These are phyloP conservation scores for maize (Zea mays) DNA, from an alignment of 176 grass and related monocot genomes.

Conservation along the genomic window Zm-B73-REFERENCE-NAM-5.0 NC_050098.1:216029001-216029500, in stretches of 20 bases:
- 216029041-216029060: constrained; percentile 30
- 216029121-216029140: constrained; percentile 54
- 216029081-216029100: constrained; percentile 53
- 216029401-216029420: constrained; percentile 79
- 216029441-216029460: constrained; percentile 48
- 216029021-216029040: not conserved
- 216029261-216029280: constrained; percentile 65
- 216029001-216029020: not conserved
- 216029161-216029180: constrained; percentile 21
- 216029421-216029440: constrained; percentile 78
- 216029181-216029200: constrained; percentile 28
- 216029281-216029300: constrained; percentile 74
- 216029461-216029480: constrained; percentile 52
- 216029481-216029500: constrained; percentile 21
- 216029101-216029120: constrained; percentile 69
- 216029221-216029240: constrained; percentile 33
- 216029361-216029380: constrained; percentile 23
- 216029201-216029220: constrained; percentile 46
- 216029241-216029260: constrained; percentile 48
- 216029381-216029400: constrained; percentile 45
- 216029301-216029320: constrained; percentile 68
- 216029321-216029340: constrained; percentile 61
- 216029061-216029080: constrained; percentile 41
- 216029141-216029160: constrained; percentile 36
- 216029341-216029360: not conserved